A percentile compares a stretch with the other conserved stretches of the same genome.
Evolutionary conservation across 2,329 filamentous ascomycete genomes (phyloP).

Genomic region (Ophiocordyceps camponoti-leonardi): DNA sequence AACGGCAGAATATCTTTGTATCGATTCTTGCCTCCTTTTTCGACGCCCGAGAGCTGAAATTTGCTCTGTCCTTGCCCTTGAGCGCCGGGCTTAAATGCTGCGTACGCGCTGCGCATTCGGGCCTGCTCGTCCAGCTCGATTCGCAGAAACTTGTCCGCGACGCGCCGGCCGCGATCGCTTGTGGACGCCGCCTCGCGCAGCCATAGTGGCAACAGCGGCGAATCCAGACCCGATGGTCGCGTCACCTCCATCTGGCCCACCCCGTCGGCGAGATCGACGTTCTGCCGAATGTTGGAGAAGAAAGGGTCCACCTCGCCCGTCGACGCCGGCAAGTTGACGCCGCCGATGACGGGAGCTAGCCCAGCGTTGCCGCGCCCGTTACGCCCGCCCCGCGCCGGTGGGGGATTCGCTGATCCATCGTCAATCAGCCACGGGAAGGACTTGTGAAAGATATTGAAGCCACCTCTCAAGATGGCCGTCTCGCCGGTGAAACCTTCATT

Average conservation of each 20-base stretch:
- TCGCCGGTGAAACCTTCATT: slow-evolving; percentile 65
- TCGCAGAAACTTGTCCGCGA: slow-evolving; percentile 66
- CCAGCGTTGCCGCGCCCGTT: slow-evolving; percentile 18
- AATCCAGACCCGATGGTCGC: slow-evolving; percentile 26
- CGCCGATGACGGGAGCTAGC: slow-evolving; percentile 63
- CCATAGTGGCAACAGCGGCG: slow-evolving; percentile 54
- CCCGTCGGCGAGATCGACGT: slow-evolving; percentile 85
- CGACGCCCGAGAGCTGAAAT: slow-evolving; percentile 75
- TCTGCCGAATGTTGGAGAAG: slow-evolving; percentile 90
- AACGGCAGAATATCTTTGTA: slow-evolving; percentile 98
- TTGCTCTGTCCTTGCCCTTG: slow-evolving; percentile 9
- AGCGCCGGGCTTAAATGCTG: slow-evolving; percentile 25
- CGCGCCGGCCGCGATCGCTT: slow-evolving; percentile 57
- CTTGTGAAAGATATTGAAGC: slow-evolving; percentile 57
- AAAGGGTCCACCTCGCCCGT: slow-evolving; percentile 67
- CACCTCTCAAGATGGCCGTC: slow-evolving; percentile 62
- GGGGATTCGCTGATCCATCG: slow-evolving; percentile 18
- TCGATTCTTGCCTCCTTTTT: slow-evolving; percentile 87
- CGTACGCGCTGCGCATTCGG: slow-evolving; percentile 72
- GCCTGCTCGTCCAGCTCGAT: slow-evolving; percentile 77
- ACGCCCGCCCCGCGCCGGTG: slow-evolving; percentile 1
- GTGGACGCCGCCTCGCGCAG: slow-evolving; percentile 49
- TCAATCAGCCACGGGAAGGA: slow-evolving; percentile 51
- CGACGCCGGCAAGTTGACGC: slow-evolving; percentile 61
- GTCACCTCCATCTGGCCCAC: slow-evolving; percentile 62